Evolutionary conservation across 2,329 filamentous ascomycete genomes (phyloP).

Genomic region (Fusarium papillatum): DNA sequence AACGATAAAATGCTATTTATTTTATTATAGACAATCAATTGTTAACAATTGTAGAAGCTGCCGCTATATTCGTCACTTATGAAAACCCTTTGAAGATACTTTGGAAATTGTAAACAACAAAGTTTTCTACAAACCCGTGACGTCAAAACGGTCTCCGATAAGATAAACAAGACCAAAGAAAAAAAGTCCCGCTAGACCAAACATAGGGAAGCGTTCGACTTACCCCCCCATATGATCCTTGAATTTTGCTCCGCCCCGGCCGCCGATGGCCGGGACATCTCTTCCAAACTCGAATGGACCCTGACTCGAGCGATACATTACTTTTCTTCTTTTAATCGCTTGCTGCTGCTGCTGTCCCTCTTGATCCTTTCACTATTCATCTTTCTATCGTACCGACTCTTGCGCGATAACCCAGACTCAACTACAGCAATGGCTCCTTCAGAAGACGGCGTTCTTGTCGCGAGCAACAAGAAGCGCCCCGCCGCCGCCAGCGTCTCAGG

Average conservation of each 20-base stretch:
- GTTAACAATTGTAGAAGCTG: background rate
- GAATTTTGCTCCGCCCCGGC: slow-evolving; percentile 28
- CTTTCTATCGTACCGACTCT: slow-evolving; percentile 3
- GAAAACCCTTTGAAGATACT: background rate
- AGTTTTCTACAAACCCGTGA: slow-evolving; percentile 4
- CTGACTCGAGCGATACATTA: slow-evolving; percentile 28
- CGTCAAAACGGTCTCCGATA: slow-evolving; percentile 31
- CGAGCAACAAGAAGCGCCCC: slow-evolving; percentile 46
- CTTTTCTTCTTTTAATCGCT: background rate
- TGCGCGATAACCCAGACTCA: too few species aligned
- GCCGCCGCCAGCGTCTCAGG: slow-evolving; percentile 40
- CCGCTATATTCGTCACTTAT: background rate
- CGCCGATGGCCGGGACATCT: background rate
- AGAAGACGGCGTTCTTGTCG: slow-evolving; percentile 32
- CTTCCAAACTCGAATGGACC: slow-evolving; percentile 17
- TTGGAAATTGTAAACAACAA: background rate
- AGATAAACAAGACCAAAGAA: slow-evolving; percentile 27
- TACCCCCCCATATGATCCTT: slow-evolving; percentile 37
- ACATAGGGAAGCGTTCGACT: background rate
- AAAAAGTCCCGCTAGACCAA: background rate
- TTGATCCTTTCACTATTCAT: slow-evolving; percentile 8
- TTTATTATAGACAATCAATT: background rate
- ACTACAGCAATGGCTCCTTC: slow-evolving; percentile 44
- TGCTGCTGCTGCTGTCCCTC: background rate
- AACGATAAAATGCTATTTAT: background rate